These are phyloP conservation scores for Prunus padus DNA, from an alignment of 306 rosid genomes.

Conservation along the genomic window DNA sequence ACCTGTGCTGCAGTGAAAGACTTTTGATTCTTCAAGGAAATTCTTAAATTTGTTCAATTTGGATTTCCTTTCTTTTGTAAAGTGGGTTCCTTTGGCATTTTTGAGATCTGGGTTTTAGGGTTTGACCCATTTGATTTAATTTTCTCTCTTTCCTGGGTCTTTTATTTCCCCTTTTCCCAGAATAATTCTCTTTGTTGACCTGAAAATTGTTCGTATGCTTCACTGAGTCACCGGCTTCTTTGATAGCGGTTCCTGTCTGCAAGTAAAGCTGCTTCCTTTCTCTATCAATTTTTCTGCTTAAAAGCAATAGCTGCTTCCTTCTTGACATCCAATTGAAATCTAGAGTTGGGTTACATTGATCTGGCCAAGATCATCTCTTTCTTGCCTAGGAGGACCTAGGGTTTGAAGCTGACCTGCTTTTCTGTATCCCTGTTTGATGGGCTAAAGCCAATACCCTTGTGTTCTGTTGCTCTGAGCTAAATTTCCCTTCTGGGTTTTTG, in stretches of 20 bases:
- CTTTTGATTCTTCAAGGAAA: conserved; percentile 18
- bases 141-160: conserved; percentile 11
- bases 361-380: background rate
- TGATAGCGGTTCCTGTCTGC: background rate
- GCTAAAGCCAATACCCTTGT: background rate
- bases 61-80: conserved; percentile 10
- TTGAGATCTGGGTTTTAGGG: conserved; percentile 82
- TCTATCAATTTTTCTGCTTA: background rate
- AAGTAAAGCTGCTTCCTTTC: conserved; percentile 8
- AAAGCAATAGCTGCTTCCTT: background rate
- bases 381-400: conserved; percentile 1
- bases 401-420: conserved; percentile 19
- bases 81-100: conserved; percentile 29
- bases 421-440: conserved; percentile 20
- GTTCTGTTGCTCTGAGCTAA: background rate
- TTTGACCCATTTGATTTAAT: conserved; percentile 42
- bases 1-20: conserved; percentile 31
- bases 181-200: background rate
- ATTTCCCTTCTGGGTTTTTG: conserved; percentile 5
- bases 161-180: conserved; percentile 1
- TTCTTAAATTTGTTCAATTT: background rate
- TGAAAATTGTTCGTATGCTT: conserved; percentile 17
- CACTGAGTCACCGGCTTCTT: conserved; percentile 4
- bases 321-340: conserved; percentile 23
- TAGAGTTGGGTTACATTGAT: conserved; percentile 29